These are phyloP conservation scores for Casuarina cunninghamiana DNA, from an alignment of 306 rosid species.

Conservation along the genomic window DNA sequence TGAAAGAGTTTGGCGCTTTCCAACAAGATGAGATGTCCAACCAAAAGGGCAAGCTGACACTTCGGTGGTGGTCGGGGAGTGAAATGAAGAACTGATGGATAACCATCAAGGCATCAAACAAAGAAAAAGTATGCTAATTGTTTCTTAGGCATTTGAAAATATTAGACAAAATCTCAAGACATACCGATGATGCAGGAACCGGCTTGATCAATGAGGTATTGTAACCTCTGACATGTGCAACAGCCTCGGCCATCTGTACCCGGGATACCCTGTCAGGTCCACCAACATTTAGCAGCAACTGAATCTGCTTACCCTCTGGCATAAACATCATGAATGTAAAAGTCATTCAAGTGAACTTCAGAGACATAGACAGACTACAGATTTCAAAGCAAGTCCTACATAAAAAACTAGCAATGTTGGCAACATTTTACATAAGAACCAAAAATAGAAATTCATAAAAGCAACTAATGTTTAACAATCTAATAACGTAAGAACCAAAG, in stretches of 20 bases:
- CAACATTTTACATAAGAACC: neutral
- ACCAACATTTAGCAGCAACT: constrained; percentile 70
- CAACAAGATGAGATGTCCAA: neutral
- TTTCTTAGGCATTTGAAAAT: constrained; percentile 3
- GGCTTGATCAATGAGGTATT: constrained; percentile 61
- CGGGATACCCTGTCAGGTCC: constrained; percentile 86
- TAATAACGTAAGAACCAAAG: constrained; percentile 9
- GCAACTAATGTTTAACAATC: neutral
- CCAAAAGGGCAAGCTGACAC: constrained; percentile 15
- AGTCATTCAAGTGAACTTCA: constrained; percentile 24
- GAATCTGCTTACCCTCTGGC: constrained; percentile 69
- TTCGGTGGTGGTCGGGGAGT: constrained; percentile 6
- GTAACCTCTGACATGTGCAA: constrained; percentile 71
- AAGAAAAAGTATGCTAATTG: constrained; percentile 7
- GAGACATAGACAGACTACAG: constrained; percentile 18
- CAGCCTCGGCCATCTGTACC: constrained; percentile 84
- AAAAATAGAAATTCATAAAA: neutral
- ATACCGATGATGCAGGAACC: constrained; percentile 70
- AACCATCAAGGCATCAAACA: neutral
- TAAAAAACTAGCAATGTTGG: neutral
- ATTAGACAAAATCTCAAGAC: constrained; percentile 31
- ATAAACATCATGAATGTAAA: constrained; percentile 20
- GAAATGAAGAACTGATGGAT: neutral
- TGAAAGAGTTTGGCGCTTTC: no score
- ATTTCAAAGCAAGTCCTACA: constrained; percentile 4